phyloP scores from a whole-genome alignment of 352 stramenopile species.

The Globisporangium acanthophoron region DNA sequence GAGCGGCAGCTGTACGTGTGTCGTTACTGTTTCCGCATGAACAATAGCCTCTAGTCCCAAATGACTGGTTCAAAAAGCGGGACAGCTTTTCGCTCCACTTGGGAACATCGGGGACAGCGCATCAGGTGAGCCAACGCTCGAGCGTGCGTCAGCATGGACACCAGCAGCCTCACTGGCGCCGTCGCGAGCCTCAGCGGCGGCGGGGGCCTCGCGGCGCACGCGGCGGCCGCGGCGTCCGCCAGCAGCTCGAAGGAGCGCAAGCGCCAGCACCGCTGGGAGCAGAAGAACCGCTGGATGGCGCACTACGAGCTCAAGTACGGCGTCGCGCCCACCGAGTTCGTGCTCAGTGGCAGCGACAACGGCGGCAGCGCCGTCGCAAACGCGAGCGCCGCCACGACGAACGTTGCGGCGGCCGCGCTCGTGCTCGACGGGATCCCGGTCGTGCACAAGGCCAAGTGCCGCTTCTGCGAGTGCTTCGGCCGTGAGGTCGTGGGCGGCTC shows the following conservation, averaged over 20 bases:
- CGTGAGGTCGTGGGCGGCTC: constrained; percentile 19
- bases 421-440: constrained; percentile 16
- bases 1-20: no score
- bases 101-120: no score
- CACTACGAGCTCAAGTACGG: constrained; percentile 64
- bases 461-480: constrained; percentile 54
- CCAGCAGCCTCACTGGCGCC: neutral
- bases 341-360: constrained; percentile 8
- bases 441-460: constrained; percentile 48
- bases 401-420: constrained; percentile 4
- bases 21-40: no score
- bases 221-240: neutral
- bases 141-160: neutral
- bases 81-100: no score
- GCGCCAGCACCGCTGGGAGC: constrained; percentile 49
- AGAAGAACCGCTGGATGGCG: constrained; percentile 61
- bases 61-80: no score
- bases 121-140: no score
- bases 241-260: constrained; percentile 29
- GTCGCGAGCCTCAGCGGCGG: neutral
- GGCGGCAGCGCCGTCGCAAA: constrained; percentile 3
- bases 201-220: neutral
- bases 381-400: neutral
- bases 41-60: no score
- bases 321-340: constrained; percentile 41